Conservation (phyloP, 225 moss, liverwort and hornwort genomes). For the Ulota crispa region DNA sequence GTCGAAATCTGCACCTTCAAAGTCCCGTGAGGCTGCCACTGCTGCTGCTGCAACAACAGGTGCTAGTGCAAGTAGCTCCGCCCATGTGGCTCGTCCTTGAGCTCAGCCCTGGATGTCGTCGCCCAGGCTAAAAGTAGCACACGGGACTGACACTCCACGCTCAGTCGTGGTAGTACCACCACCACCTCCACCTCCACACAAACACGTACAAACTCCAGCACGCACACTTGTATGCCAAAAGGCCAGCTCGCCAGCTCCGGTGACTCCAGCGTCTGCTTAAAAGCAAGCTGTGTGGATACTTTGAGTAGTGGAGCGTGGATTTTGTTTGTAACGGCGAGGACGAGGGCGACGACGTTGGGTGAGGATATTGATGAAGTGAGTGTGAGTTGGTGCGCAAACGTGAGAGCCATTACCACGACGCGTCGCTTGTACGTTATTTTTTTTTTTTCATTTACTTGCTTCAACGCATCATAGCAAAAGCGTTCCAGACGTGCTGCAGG, state of each 20-base stretch:
- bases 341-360: not conserved
- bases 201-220: not conserved
- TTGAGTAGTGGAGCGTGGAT: too few relatives aligned
- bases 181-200: not conserved
- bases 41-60: not conserved
- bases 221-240: not conserved
- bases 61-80: too few relatives aligned
- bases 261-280: too few relatives aligned
- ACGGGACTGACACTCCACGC: constrained; percentile 16
- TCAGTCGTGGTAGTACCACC: not conserved
- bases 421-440: too few relatives aligned
- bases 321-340: not conserved
- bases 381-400: not conserved
- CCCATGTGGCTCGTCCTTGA: not conserved
- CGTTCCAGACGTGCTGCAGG: too few relatives aligned
- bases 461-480: too few relatives aligned
- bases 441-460: too few relatives aligned
- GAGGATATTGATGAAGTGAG: not conserved
- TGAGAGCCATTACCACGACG: not conserved
- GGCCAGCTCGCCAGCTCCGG: too few relatives aligned
- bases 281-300: too few relatives aligned
- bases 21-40: constrained; percentile 1
- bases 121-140: not conserved
- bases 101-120: too few relatives aligned
- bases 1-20: not conserved